phyloP scores from a whole-genome alignment of 2,329 filamentous ascomycete genomes.

The Monilinia fructigena region DNA sequence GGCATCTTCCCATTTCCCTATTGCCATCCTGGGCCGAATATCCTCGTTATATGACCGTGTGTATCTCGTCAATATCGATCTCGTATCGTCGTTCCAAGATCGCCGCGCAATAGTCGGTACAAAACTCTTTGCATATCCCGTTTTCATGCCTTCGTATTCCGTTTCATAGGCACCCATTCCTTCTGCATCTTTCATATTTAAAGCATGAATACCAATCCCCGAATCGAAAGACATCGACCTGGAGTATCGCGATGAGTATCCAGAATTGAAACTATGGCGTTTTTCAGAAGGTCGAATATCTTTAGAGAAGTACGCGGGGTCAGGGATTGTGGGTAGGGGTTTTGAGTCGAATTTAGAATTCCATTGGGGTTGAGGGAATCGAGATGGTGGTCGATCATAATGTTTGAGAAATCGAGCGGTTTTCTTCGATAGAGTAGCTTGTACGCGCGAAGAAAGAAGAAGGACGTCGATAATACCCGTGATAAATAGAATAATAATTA shows the following conservation, averaged over 20 bases:
- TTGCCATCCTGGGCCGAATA: background rate
- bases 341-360: background rate
- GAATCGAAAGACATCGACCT: conserved; percentile 8
- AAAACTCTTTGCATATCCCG: background rate
- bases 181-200: background rate
- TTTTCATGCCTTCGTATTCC: background rate
- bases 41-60: background rate
- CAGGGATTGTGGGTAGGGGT: background rate
- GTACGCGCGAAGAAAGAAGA: background rate
- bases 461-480: conserved; percentile 3
- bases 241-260: conserved; percentile 17
- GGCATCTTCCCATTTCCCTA: background rate
- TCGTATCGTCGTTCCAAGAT: conserved; percentile 6
- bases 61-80: background rate
- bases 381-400: background rate
- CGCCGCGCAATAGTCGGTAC: background rate
- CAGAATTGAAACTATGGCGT: background rate
- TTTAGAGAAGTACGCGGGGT: background rate
- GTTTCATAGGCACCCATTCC: too few species aligned
- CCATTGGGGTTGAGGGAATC: background rate
- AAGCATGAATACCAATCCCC: background rate
- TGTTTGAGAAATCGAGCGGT: background rate
- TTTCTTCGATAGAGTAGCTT: background rate
- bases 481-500: background rate
- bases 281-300: background rate